Evolutionary conservation across 2,329 filamentous ascomycete species (phyloP).

Genomic region (Hypocrella siamensis): DNA sequence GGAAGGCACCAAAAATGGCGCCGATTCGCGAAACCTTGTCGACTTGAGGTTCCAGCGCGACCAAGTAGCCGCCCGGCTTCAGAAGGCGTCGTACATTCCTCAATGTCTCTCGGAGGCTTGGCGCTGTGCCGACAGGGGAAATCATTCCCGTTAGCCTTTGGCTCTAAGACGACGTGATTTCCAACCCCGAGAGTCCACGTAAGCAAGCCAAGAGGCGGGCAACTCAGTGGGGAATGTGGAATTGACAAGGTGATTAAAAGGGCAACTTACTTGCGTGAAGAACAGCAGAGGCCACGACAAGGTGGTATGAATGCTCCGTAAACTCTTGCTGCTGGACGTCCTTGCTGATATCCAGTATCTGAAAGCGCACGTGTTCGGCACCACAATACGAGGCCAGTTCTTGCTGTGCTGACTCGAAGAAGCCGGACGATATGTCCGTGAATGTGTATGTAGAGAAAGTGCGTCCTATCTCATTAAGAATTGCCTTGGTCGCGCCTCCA

Average conservation of each 20-base stretch:
- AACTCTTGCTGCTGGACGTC: slow-evolving; percentile 15
- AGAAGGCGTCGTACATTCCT: slow-evolving; percentile 3
- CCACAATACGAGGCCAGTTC: slow-evolving; percentile 10
- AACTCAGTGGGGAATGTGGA: too few species aligned
- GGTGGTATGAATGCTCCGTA: slow-evolving; percentile 14
- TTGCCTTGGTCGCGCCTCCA: slow-evolving; percentile 20
- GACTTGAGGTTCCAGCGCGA: slow-evolving; percentile 3
- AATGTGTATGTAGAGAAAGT: slow-evolving; percentile 23
- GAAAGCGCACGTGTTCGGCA: slow-evolving; percentile 6
- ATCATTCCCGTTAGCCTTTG: too few species aligned
- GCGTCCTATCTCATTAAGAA: slow-evolving; percentile 16
- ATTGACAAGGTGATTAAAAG: too few species aligned
- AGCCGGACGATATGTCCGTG: slow-evolving; percentile 25
- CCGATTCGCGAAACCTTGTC: neutral
- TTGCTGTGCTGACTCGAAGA: slow-evolving; percentile 19
- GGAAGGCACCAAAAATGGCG: slow-evolving; percentile 2
- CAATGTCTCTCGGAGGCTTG: slow-evolving; percentile 10
- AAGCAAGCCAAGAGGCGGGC: too few species aligned
- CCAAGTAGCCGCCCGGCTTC: slow-evolving; percentile 4
- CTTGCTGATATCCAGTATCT: slow-evolving; percentile 10
- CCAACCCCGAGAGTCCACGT: too few species aligned
- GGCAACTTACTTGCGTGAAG: too few species aligned
- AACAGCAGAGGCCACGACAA: slow-evolving; percentile 20
- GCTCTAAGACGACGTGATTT: too few species aligned
- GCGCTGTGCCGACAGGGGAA: too few species aligned